Percentiles rank a stretch among this genome's conserved stretches.
Conservation (phyloP, 495 filamentous ascomycete species). For the Corynascus novoguineensis region DNA sequence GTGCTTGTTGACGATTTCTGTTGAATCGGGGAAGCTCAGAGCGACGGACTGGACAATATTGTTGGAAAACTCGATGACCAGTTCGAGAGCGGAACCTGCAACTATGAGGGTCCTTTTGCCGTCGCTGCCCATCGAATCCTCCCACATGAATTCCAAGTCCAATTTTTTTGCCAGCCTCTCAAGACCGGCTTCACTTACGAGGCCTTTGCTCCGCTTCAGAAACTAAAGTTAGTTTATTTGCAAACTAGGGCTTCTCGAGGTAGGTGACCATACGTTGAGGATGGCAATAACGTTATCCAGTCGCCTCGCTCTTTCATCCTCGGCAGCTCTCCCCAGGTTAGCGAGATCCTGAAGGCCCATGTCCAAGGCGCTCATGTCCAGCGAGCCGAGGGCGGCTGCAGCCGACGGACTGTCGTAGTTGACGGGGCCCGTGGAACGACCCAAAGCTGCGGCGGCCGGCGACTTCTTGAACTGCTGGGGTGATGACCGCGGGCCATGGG, state of each 20-base stretch:
- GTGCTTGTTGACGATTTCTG: constrained; percentile 46
- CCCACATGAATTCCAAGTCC: constrained; percentile 68
- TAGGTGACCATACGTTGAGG: constrained; percentile 24
- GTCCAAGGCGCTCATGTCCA: constrained; percentile 38
- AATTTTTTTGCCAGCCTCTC: constrained; percentile 67
- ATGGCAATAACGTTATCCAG: constrained; percentile 49
- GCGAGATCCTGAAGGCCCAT: constrained; percentile 38
- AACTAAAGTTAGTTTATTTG: constrained; percentile 6
- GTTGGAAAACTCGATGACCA: constrained; percentile 50
- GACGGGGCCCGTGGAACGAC: constrained; percentile 32
- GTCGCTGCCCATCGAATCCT: constrained; percentile 44
- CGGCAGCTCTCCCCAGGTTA: constrained; percentile 38
- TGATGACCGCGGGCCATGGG: constrained; percentile 44
- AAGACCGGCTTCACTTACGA: constrained; percentile 76
- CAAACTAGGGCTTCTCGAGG: background rate
- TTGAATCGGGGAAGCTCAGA: constrained; percentile 42
- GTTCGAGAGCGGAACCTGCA: constrained; percentile 57
- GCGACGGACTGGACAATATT: constrained; percentile 46
- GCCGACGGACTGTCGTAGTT: constrained; percentile 53
- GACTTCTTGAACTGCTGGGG: constrained; percentile 54
- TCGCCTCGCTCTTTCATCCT: constrained; percentile 53
- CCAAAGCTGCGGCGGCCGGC: constrained; percentile 38
- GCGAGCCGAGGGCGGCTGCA: constrained; percentile 43
- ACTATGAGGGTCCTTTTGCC: constrained; percentile 57
- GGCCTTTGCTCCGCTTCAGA: constrained; percentile 37